Evolutionary conservation across 306 rosid species (phyloP), one percentile per base, ranked within the genome.

Genomic region (Ceratonia siliqua): DNA sequence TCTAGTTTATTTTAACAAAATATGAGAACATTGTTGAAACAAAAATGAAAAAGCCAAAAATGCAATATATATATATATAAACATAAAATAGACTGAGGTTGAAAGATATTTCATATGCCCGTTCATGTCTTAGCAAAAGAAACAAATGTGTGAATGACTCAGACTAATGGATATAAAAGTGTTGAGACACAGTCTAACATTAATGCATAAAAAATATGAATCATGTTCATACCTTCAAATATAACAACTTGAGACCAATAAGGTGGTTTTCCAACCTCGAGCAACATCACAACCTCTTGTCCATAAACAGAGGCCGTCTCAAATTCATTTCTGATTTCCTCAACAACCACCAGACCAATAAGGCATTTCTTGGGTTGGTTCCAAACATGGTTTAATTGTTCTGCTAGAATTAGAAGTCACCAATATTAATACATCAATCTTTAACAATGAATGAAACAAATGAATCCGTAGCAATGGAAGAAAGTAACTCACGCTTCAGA

Each of bases 211-310:
- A 46, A 72, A 55, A 1, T n/a, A 55, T 15, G 7, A 45, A 30
- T 52, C 28, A 45, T 27, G 61, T 27, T 20, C 62, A 56, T 82
- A 95, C 99, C 98, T 90, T 89, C 87, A 38, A 95, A 63, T 56
- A 87, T 76, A 68, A 88, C 76, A 65, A 74, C 70, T 72, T 79
- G 82, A 18, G 97, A 75, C 59, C 82, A 91, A 78, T 95, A 95
- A 35, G 99, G 99, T 41, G 90, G 78, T 81, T 83, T 92, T 27
- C 90, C 93, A 71, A 82, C 98, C 85, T 95, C 99, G 63, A 95
- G 99, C 86, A 95, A 77, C 74, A 92, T 5, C 0, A 93, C 98
- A 49, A 95, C 97, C 85, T 92, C 99, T 84, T 79, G 90, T 56
- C 97, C 99, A 72, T 75, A 81, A 68, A 81, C 54, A 53, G 96